phyloP scores from a whole-genome alignment of 108 stramenopile species.

The Licmophora abbreviata region DNA sequence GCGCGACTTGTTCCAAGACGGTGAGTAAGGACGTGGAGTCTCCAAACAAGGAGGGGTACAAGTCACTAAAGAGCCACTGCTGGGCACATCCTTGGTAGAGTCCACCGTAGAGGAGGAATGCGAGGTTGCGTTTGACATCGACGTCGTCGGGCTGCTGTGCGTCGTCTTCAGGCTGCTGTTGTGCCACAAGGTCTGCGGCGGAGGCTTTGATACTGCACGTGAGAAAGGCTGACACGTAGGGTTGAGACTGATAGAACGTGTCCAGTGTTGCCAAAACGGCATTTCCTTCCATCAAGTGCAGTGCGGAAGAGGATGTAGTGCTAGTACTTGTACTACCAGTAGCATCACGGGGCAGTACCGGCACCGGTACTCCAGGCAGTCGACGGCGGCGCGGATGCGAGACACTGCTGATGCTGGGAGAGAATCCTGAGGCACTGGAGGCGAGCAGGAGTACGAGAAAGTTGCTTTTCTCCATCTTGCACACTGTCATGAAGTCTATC shows the following conservation, averaged over 20 bases:
- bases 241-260: conserved; percentile 39
- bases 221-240: conserved; percentile 47
- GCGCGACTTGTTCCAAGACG: conserved; percentile 22
- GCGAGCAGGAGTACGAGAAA: too few species aligned
- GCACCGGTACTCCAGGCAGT: too few species aligned
- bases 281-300: not conserved
- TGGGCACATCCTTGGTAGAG: conserved; percentile 46
- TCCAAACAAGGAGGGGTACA: conserved; percentile 30
- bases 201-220: conserved; percentile 51
- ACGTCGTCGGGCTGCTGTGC: not conserved
- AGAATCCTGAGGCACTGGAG: too few species aligned
- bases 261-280: conserved; percentile 4
- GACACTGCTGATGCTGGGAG: too few species aligned
- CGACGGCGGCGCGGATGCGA: too few species aligned
- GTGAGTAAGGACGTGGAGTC: conserved; percentile 13
- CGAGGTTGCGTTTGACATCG: conserved; percentile 17
- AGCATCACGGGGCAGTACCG: too few species aligned
- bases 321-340: too few species aligned
- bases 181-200: conserved; percentile 52
- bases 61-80: conserved; percentile 30
- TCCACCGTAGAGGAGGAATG: conserved; percentile 47
- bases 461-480: too few species aligned
- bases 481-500: too few species aligned
- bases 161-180: conserved; percentile 9
- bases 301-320: too few species aligned